Percentiles rank a stretch among this genome's conserved stretches.
phyloP scores from a whole-genome alignment of 108 stramenopile species.

The Nannochloropsis oceanica region DNA sequence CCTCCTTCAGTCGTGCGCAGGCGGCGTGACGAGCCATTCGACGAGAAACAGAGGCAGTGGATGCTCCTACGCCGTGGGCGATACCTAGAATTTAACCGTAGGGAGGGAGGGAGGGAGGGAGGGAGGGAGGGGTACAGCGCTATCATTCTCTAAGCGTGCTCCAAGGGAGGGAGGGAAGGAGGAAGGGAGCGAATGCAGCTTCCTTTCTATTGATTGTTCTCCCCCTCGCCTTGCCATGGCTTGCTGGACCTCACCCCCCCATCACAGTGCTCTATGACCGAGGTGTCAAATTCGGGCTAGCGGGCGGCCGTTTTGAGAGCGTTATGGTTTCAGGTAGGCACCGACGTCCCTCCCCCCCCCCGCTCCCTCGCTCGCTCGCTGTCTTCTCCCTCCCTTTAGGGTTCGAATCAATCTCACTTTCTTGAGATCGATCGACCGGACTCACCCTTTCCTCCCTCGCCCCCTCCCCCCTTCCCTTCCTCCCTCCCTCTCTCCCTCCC shows the following conservation, averaged over 20 bases:
- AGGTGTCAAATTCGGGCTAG: slow-evolving; percentile 23
- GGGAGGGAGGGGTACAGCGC: not conserved
- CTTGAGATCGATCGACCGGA: not conserved
- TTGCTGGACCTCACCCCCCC: no score
- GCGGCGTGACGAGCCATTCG: slow-evolving; percentile 39
- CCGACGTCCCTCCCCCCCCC: no score
- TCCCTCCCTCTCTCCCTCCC: not conserved
- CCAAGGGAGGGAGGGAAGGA: not conserved
- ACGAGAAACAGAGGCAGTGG: slow-evolving; percentile 65
- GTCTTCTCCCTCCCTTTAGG: not conserved
- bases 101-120: not conserved
- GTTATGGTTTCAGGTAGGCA: slow-evolving; percentile 18
- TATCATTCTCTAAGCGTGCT: not conserved
- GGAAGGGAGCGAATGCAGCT: not conserved
- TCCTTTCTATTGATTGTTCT: no score
- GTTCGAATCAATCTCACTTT: not conserved
- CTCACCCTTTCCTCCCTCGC: no score
- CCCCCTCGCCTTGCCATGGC: no score
- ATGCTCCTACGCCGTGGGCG: slow-evolving; percentile 48
- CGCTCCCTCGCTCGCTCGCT: not conserved
- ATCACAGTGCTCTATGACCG: slow-evolving; percentile 16
- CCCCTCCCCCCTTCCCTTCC: not conserved
- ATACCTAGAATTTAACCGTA: slow-evolving; percentile 54
- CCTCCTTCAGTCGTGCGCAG: slow-evolving; percentile 15
- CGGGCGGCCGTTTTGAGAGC: slow-evolving; percentile 21